Percentiles rank a stretch among this genome's conserved stretches.
Conservation (phyloP, 73 alveolate species). For the Tetrahymena malaccensis region DNA sequence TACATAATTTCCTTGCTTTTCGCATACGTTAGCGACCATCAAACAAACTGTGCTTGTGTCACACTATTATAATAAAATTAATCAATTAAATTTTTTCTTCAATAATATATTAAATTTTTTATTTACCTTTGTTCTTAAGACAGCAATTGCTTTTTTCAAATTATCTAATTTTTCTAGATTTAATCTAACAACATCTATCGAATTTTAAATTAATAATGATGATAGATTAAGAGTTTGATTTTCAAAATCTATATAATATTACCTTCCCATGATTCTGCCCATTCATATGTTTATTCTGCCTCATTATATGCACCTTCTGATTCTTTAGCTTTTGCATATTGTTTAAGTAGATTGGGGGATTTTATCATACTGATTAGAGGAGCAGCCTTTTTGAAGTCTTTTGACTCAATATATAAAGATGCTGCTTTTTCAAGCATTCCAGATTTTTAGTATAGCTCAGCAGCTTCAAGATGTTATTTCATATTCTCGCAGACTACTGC, state of each 20-base stretch:
- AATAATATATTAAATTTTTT: no score
- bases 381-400: conserved; percentile 81
- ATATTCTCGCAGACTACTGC: conserved; percentile 84
- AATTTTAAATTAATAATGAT: background rate
- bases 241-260: background rate
- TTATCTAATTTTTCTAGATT: conserved; percentile 84
- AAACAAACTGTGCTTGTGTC: conserved; percentile 83
- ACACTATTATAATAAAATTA: conserved; percentile 9
- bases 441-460: conserved; percentile 91
- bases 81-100: background rate
- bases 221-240: background rate
- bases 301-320: conserved; percentile 83
- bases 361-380: conserved; percentile 78
- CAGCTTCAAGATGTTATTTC: conserved; percentile 88
- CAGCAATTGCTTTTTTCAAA: conserved; percentile 88
- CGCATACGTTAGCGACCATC: conserved; percentile 90
- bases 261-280: conserved; percentile 93
- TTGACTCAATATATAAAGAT: conserved; percentile 71
- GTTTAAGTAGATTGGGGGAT: conserved; percentile 91
- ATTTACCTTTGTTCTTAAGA: conserved; percentile 63
- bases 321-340: conserved; percentile 98
- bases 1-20: conserved; percentile 62
- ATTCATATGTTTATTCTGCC: conserved; percentile 94
- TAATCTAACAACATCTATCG: conserved; percentile 67
- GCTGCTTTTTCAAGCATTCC: conserved; percentile 98